Conservation (phyloP, 106 monocot genomes). For the Apostasia shenzhenica region DNA sequence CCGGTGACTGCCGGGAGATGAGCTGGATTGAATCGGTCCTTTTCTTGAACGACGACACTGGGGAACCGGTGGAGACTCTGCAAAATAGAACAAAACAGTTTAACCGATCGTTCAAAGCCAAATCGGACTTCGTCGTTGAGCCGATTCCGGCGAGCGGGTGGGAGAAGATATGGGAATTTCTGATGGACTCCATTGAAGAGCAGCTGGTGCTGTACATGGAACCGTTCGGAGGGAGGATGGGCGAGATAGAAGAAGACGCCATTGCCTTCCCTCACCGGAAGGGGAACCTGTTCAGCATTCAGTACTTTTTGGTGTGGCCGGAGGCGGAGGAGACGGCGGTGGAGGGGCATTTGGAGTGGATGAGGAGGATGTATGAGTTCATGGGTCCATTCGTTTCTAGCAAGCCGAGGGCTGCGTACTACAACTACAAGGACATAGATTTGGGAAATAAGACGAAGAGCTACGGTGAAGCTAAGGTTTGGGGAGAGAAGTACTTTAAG, state of each 20-base stretch:
- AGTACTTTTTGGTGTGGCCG: constrained; percentile 9
- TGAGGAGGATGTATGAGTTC: neutral
- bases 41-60: neutral
- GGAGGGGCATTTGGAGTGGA: constrained; percentile 11
- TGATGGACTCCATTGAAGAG: neutral
- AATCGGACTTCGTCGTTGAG: constrained; percentile 13
- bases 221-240: constrained; percentile 11
- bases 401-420: constrained; percentile 12
- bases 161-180: constrained; percentile 6
- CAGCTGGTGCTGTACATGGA: neutral
- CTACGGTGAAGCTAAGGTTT: neutral
- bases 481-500: constrained; percentile 16
- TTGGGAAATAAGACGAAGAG: constrained; percentile 3
- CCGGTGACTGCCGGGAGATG: constrained; percentile 16
- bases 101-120: constrained; percentile 10
- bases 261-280: constrained; percentile 12
- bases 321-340: neutral
- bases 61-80: neutral
- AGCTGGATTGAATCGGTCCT: constrained; percentile 4
- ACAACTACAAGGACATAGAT: constrained; percentile 13
- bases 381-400: constrained; percentile 7
- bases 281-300: constrained; percentile 7
- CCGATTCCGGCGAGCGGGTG: neutral
- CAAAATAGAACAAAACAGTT: neutral
- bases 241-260: neutral